Percentiles rank a stretch among this genome's conserved stretches.
Conservation (phyloP, 345 rosid genomes). For the Mangifera indica region DNA sequence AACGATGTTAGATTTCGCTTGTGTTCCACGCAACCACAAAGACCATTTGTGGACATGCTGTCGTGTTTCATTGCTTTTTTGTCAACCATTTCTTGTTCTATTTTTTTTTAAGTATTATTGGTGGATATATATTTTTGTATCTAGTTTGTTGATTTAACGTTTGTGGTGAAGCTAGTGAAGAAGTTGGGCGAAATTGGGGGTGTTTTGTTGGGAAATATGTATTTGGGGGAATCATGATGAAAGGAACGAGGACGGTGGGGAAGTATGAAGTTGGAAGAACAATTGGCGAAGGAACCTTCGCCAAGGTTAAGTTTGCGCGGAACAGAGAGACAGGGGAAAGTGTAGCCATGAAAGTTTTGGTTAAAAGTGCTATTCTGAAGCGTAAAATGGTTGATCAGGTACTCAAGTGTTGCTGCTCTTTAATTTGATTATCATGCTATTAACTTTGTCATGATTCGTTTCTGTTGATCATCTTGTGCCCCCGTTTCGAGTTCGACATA, state of each 20-base stretch:
- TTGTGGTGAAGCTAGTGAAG: not conserved
- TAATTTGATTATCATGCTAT: not conserved
- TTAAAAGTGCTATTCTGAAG: conserved; percentile 76
- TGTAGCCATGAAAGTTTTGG: conserved; percentile 83
- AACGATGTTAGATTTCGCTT: not conserved
- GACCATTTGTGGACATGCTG: not conserved
- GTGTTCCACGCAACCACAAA: not conserved
- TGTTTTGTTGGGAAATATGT: conserved; percentile 1
- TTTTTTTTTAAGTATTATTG: not conserved
- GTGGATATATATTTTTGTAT: not conserved
- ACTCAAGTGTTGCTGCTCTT: not conserved
- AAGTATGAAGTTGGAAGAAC: conserved; percentile 87
- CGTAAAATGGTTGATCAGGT: conserved; percentile 95
- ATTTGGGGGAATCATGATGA: conserved; percentile 32
- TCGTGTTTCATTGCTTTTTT: not conserved
- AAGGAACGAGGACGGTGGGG: conserved; percentile 54
- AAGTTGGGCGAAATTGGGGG: not conserved
- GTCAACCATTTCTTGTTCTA: not conserved
- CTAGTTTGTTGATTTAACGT: not conserved
- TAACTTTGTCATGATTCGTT: not conserved
- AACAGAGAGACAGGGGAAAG: conserved; percentile 66
- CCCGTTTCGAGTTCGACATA: not conserved
- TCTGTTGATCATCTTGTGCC: not conserved
- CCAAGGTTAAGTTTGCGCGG: conserved; percentile 88
- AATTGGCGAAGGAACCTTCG: conserved; percentile 90